Conservation (phyloP, 805 yeast genomes). For the Aciculoconidium aculeatum region DNA sequence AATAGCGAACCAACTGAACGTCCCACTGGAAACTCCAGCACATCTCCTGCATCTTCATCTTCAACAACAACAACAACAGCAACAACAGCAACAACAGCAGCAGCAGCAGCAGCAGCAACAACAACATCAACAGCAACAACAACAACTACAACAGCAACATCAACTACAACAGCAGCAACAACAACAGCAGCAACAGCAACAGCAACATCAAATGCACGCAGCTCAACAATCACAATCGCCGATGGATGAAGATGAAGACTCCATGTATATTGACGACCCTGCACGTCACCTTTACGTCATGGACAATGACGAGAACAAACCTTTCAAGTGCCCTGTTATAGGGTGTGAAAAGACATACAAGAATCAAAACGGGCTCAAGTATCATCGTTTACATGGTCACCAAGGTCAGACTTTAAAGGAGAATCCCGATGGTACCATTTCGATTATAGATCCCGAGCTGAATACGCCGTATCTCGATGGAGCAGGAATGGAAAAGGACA, state of each 20-base stretch:
- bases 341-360: slow-evolving; percentile 98
- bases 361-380: slow-evolving; percentile 95
- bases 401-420: slow-evolving; percentile 89
- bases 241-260: slow-evolving; percentile 52
- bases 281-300: slow-evolving; percentile 90
- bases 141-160: slow-evolving; percentile 14
- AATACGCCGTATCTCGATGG: slow-evolving; percentile 91
- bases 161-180: slow-evolving; percentile 13
- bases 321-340: slow-evolving; percentile 94
- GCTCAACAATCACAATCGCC: slow-evolving; percentile 10
- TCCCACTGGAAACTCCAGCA: slow-evolving; percentile 8
- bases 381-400: slow-evolving; percentile 94
- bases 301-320: slow-evolving; percentile 88
- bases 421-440: slow-evolving; percentile 88
- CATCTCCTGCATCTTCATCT: slow-evolving; percentile 13
- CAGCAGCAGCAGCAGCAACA: slow-evolving; percentile 8
- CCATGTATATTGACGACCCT: slow-evolving; percentile 91
- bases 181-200: slow-evolving; percentile 13
- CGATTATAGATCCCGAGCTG: slow-evolving; percentile 86
- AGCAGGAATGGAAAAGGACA: slow-evolving; percentile 92
- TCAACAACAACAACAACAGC: slow-evolving; percentile 6
- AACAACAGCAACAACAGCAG: slow-evolving; percentile 8
- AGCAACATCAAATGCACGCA: slow-evolving; percentile 4
- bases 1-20: slow-evolving; percentile 2
- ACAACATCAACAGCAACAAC: slow-evolving; percentile 15